Evolutionary conservation across 345 rosid species (phyloP).

Genomic region (Citrus cavaleriei): DNA sequence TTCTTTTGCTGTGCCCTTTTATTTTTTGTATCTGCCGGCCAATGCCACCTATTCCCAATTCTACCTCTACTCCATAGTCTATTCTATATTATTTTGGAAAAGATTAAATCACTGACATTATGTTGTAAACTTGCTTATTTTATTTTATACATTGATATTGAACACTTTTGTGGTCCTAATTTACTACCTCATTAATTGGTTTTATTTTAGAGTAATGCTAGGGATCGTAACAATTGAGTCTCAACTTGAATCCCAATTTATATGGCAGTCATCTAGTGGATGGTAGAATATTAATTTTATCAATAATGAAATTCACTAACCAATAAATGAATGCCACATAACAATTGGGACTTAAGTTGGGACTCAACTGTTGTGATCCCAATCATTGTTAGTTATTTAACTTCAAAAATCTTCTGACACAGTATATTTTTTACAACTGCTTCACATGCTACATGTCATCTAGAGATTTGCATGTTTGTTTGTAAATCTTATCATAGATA

Average conservation of each 20-base stretch:
- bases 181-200: neutral
- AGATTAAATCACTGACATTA: neutral
- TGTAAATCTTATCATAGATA: neutral
- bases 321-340: no score
- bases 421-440: neutral
- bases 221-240: no score
- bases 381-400: neutral
- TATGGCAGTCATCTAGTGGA: no score
- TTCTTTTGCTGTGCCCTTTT: neutral
- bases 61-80: neutral
- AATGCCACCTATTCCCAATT: neutral
- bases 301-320: no score
- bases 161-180: neutral
- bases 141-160: neutral
- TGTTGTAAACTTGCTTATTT: neutral
- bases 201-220: neutral
- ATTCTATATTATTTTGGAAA: neutral
- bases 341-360: no score
- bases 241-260: no score
- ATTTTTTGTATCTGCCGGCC: neutral
- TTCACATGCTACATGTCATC: neutral
- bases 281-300: no score
- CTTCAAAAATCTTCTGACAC: neutral
- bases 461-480: neutral
- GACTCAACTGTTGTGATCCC: no score